These are phyloP conservation scores for Colletotrichum sp. DNA, from an alignment of 2,329 filamentous ascomycete species.

Conservation along the genomic window DNA sequence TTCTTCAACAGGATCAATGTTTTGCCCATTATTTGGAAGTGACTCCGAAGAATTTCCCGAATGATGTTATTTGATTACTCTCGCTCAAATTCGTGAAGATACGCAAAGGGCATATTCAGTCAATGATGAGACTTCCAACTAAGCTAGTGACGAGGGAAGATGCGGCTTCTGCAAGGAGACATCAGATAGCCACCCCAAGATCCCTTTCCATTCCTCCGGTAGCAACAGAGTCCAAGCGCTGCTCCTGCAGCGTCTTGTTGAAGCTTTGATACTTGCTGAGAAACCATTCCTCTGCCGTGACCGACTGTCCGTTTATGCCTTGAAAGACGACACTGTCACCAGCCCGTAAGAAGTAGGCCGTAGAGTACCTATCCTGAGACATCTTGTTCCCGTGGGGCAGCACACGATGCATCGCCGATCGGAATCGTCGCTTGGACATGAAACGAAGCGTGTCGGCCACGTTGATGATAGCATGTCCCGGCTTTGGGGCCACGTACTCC, in stretches of 20 bases:
- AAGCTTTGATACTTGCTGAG: not conserved
- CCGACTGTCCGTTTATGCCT: not conserved
- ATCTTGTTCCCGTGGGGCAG: not conserved
- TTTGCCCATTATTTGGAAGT: not conserved
- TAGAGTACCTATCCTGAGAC: not conserved
- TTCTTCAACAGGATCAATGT: not conserved
- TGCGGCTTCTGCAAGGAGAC: not conserved
- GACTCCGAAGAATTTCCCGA: not conserved
- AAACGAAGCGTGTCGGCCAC: not conserved
- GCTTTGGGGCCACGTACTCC: not conserved
- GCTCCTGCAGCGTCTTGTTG: not conserved
- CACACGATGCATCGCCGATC: not conserved
- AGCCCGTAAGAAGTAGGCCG: not conserved
- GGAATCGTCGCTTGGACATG: not conserved
- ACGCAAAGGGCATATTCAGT: not conserved
- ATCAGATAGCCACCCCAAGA: not conserved
- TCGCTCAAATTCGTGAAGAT: not conserved
- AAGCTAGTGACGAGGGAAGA: not conserved
- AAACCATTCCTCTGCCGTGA: not conserved
- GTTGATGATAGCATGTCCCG: not conserved
- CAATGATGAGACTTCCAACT: not conserved
- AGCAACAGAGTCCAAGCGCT: not conserved
- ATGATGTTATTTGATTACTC: not conserved
- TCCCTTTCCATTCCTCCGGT: not conserved
- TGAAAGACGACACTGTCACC: not conserved